Conservation (phyloP, 805 yeast genomes). For the Candida hispaniensis region DNA sequence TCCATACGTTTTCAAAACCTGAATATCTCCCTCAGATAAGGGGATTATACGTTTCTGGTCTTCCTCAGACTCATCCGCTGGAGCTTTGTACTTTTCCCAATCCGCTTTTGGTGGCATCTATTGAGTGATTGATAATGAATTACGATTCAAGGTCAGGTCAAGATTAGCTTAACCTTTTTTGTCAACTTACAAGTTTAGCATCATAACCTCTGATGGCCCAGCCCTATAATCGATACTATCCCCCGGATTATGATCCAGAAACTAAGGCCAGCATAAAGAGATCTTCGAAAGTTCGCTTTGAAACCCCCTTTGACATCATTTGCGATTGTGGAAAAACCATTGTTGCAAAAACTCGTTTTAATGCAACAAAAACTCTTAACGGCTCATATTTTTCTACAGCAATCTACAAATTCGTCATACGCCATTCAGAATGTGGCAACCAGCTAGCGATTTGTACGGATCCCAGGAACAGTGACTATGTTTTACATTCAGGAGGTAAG, state of each 20-base stretch:
- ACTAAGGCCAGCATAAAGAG: constrained; percentile 19
- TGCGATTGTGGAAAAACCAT: constrained; percentile 25
- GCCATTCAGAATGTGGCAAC: constrained; percentile 25
- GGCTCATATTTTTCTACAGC: constrained; percentile 27
- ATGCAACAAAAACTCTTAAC: constrained; percentile 26
- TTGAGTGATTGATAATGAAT: background rate
- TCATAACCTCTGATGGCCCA: constrained; percentile 14
- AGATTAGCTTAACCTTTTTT: too few species aligned
- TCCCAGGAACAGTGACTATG: constrained; percentile 26
- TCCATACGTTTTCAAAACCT: constrained; percentile 92
- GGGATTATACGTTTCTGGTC: constrained; percentile 72
- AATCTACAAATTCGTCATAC: constrained; percentile 25
- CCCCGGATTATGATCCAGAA: constrained; percentile 25
- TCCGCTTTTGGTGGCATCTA: constrained; percentile 95
- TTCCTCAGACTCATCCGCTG: constrained; percentile 53
- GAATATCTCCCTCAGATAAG: constrained; percentile 91
- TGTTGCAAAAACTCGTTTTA: constrained; percentile 27
- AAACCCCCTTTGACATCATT: constrained; percentile 25
- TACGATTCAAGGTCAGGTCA: too few species aligned
- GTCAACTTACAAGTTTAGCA: too few species aligned
- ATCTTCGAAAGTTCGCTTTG: constrained; percentile 28
- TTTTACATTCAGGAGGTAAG: constrained; percentile 18
- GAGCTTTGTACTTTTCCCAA: constrained; percentile 95
- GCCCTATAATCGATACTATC: constrained; percentile 28
- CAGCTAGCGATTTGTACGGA: constrained; percentile 26